phyloP scores from a whole-genome alignment of 441 rosid genomes.

The Croton laevigatus region DNA sequence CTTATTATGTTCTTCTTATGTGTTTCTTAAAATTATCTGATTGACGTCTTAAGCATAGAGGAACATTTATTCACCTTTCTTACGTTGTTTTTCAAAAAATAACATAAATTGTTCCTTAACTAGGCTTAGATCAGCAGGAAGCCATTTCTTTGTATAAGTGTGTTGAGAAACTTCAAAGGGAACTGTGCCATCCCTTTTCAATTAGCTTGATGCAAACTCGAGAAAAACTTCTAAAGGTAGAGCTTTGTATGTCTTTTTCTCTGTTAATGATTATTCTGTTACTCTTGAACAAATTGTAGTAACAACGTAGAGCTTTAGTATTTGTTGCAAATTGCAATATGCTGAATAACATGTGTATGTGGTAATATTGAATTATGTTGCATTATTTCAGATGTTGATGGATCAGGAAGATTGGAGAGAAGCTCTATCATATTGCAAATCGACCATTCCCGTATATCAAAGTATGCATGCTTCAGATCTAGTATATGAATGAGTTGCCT shows the following conservation, averaged over 20 bases:
- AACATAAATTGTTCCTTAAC: constrained; percentile 36
- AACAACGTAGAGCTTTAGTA: neutral
- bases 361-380: constrained; percentile 10
- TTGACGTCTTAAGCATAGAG: neutral
- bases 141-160: constrained; percentile 44
- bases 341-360: constrained; percentile 2
- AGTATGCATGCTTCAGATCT: constrained; percentile 48
- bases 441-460: constrained; percentile 74
- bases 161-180: constrained; percentile 66
- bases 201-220: constrained; percentile 65
- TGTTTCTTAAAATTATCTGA: neutral
- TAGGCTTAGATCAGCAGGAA: constrained; percentile 46
- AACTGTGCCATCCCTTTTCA: constrained; percentile 75
- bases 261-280: constrained; percentile 1
- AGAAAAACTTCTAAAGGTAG: constrained; percentile 85
- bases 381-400: constrained; percentile 59
- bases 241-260: constrained; percentile 11
- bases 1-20: neutral
- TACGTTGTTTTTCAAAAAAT: constrained; percentile 1
- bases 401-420: constrained; percentile 74
- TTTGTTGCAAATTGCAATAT: constrained; percentile 2
- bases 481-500: neutral
- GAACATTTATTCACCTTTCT: neutral
- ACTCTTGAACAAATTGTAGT: neutral
- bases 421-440: constrained; percentile 67